Evolutionary conservation across 768 basidiomycete species (phyloP).

Genomic region (Podaxis mareebaensis): DNA sequence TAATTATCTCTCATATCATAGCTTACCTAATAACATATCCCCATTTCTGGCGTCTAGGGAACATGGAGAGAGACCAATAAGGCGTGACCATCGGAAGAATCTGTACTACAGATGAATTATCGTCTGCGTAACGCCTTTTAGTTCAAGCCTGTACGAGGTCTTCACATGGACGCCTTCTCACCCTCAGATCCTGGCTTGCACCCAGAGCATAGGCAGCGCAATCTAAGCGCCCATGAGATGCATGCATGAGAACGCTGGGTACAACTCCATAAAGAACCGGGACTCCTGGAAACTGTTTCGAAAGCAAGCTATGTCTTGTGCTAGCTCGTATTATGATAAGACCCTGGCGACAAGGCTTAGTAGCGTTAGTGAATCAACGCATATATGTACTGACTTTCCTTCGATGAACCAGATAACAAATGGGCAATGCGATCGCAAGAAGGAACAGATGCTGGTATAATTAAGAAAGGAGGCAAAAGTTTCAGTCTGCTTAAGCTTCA

Average conservation of each 20-base stretch:
- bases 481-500: neutral
- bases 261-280: neutral
- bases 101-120: neutral
- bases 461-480: neutral
- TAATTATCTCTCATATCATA: slow-evolving; percentile 12
- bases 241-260: neutral
- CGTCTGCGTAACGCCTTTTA: neutral
- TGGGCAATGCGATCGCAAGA: neutral
- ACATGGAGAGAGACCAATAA: slow-evolving; percentile 11
- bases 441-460: no score
- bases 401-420: neutral
- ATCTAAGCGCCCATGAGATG: neutral
- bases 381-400: neutral
- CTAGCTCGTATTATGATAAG: neutral
- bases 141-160: neutral
- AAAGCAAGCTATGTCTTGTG: neutral
- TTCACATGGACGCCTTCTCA: neutral
- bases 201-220: neutral
- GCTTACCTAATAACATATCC: slow-evolving; percentile 6
- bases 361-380: neutral
- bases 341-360: neutral
- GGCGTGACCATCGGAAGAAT: slow-evolving; percentile 6
- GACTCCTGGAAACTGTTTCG: neutral
- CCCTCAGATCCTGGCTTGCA: neutral
- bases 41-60: slow-evolving; percentile 9